Conservation (phyloP, 352 stramenopile genomes). For the Pythium brachiatum region DNA sequence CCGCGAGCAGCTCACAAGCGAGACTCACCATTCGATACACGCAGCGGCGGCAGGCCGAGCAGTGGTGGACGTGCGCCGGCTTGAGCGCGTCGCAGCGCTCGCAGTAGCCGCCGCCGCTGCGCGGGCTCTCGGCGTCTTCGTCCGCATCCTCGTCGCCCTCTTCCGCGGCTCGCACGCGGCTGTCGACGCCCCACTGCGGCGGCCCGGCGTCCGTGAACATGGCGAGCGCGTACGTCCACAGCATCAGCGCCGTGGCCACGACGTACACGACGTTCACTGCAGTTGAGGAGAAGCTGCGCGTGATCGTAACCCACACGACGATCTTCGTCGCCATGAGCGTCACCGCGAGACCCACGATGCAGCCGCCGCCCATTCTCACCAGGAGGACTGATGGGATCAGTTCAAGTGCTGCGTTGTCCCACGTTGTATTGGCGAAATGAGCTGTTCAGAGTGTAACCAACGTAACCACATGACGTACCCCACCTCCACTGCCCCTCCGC, state of each 20-base stretch:
- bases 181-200: constrained; percentile 11
- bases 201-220: constrained; percentile 30
- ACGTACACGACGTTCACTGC: constrained; percentile 42
- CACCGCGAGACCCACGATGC: constrained; percentile 46
- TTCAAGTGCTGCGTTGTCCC: too few species aligned
- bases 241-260: constrained; percentile 48
- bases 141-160: constrained; percentile 23
- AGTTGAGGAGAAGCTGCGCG: constrained; percentile 25
- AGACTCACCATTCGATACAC: constrained; percentile 67
- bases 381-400: too few species aligned
- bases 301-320: constrained; percentile 43
- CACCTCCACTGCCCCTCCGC: too few species aligned
- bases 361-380: constrained; percentile 15
- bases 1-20: not conserved
- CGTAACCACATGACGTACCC: not conserved
- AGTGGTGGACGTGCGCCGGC: constrained; percentile 63
- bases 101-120: constrained; percentile 57
- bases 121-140: constrained; percentile 8
- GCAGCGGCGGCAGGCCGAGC: constrained; percentile 68
- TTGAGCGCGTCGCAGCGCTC: constrained; percentile 74
- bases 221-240: constrained; percentile 73
- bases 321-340: constrained; percentile 70
- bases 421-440: not conserved
- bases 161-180: constrained; percentile 11
- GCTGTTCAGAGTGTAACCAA: not conserved